A percentile compares a stretch with the other conserved stretches of the same genome.
Conservation (phyloP, 495 filamentous ascomycete genomes). For the Aspergillus steynii region DNA sequence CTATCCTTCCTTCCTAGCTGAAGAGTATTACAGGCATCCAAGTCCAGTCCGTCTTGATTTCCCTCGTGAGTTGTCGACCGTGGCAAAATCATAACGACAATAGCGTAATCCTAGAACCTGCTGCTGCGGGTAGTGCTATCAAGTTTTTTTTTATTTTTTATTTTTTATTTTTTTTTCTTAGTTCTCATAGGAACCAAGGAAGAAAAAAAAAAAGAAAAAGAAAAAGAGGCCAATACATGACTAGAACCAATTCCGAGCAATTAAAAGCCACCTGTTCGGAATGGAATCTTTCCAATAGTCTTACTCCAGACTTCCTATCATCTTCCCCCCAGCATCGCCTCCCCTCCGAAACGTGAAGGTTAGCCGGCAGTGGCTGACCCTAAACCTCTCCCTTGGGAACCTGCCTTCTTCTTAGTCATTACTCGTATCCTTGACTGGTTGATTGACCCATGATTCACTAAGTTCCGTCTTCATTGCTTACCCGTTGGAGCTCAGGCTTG, state of each 20-base stretch:
- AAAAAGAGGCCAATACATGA: neutral
- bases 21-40: conserved; percentile 5
- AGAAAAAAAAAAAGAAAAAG: neutral
- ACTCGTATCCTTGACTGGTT: neutral
- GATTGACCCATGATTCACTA: neutral
- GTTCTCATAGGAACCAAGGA: neutral
- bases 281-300: conserved; percentile 1
- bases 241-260: neutral
- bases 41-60: conserved; percentile 5
- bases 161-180: neutral
- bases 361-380: neutral
- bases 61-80: conserved; percentile 20
- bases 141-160: conserved; percentile 3
- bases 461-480: neutral
- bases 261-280: neutral
- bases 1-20: conserved; percentile 10
- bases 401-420: neutral
- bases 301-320: neutral
- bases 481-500: neutral
- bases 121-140: neutral
- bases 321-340: neutral
- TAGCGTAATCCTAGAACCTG: conserved; percentile 1
- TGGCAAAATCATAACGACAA: conserved; percentile 17
- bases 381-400: conserved; percentile 5
- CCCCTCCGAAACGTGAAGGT: neutral